Evolutionary conservation across 2,329 filamentous ascomycete genomes (phyloP).

Genomic region (Reticulascus tulasneorum): DNA sequence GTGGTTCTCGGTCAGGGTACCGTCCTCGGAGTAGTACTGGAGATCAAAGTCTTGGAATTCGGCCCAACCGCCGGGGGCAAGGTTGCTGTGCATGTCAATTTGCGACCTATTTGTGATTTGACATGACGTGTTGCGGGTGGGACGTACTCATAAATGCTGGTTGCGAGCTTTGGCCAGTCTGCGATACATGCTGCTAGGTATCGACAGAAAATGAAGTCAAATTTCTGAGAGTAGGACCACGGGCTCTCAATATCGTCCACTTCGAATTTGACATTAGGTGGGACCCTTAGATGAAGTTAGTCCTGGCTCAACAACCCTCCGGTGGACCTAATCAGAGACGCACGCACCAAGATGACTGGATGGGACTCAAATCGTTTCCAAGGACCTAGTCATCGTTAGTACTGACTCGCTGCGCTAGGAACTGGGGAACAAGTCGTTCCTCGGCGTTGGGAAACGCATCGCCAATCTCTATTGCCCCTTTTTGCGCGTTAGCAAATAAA

Average conservation of each 20-base stretch:
- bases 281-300: slow-evolving; percentile 15
- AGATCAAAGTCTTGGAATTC: slow-evolving; percentile 25
- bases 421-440: slow-evolving; percentile 7
- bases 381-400: slow-evolving; percentile 33
- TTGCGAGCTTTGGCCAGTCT: slow-evolving; percentile 23
- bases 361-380: slow-evolving; percentile 26
- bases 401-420: slow-evolving; percentile 24
- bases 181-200: slow-evolving; percentile 27
- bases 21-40: slow-evolving; percentile 23
- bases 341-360: slow-evolving; percentile 22
- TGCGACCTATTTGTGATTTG: too few relatives aligned
- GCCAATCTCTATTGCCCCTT: slow-evolving; percentile 35
- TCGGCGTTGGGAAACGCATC: slow-evolving; percentile 24
- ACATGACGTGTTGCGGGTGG: too few relatives aligned
- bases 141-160: slow-evolving; percentile 19
- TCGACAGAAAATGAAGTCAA: slow-evolving; percentile 33
- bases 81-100: slow-evolving; percentile 17
- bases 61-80: slow-evolving; percentile 31
- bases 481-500: not conserved
- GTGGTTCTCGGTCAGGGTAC: slow-evolving; percentile 17
- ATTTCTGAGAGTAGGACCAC: slow-evolving; percentile 20
- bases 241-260: slow-evolving; percentile 30
- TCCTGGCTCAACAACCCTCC: too few relatives aligned
- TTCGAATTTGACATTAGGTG: slow-evolving; percentile 30
- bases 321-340: too few relatives aligned